Conservation (phyloP, 257 asterid genomes). For the Coffea canephora region DNA sequence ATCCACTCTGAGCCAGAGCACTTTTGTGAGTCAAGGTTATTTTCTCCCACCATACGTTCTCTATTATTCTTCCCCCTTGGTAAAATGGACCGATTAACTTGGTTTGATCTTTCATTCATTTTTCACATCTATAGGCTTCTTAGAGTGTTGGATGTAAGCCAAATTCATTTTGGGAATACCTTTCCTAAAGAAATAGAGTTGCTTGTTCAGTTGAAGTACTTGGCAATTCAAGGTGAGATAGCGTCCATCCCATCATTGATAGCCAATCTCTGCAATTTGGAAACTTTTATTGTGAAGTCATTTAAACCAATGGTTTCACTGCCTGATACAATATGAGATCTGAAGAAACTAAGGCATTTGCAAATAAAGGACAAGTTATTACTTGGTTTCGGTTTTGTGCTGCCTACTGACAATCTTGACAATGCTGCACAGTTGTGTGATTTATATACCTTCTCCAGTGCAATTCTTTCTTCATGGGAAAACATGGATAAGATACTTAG, state of each 20-base stretch:
- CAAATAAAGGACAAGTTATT: background rate
- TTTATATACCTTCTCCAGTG: background rate
- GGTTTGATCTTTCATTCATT: background rate
- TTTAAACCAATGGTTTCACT: background rate
- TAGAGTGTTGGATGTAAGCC: constrained; percentile 5
- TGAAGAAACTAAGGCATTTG: background rate
- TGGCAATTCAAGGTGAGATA: background rate
- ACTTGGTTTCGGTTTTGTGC: no score
- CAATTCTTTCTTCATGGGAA: background rate
- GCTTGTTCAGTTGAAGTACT: constrained; percentile 17
- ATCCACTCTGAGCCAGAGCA: no score
- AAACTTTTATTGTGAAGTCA: background rate
- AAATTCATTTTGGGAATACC: background rate
- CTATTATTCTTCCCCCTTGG: background rate
- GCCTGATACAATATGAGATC: background rate
- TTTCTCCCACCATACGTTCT: background rate
- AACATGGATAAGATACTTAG: background rate
- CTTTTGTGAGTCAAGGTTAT: background rate
- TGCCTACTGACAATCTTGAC: background rate
- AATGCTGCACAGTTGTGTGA: background rate
- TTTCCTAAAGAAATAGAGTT: background rate
- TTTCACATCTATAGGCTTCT: background rate
- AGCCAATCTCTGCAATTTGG: background rate
- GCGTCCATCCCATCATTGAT: background rate
- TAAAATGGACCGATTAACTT: background rate